These are phyloP conservation scores for Dendrothele bispora DNA, from an alignment of 768 basidiomycete species.

Conservation along the genomic window DNA sequence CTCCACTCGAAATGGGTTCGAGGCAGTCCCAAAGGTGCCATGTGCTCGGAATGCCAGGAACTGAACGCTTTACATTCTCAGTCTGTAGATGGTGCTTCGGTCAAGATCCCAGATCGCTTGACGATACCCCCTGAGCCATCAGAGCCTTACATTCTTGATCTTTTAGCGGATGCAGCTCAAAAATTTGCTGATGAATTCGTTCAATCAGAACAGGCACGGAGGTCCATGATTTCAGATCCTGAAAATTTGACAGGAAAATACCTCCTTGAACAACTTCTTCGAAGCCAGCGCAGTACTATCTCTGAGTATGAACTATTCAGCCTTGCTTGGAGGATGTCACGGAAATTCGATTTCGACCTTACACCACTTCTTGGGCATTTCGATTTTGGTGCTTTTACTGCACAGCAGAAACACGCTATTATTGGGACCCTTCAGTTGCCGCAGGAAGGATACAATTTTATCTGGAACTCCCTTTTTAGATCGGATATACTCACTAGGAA, in stretches of 20 bases:
- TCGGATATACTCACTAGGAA: slow-evolving; percentile 55
- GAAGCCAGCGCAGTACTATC: slow-evolving; percentile 49
- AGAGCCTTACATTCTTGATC: slow-evolving; percentile 50
- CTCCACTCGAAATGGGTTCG: slow-evolving; percentile 64
- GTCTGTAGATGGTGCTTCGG: slow-evolving; percentile 63
- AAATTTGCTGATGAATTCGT: slow-evolving; percentile 46
- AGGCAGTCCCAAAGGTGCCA: slow-evolving; percentile 52
- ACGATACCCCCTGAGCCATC: slow-evolving; percentile 46
- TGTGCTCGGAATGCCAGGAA: slow-evolving; percentile 67
- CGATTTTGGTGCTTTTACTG: slow-evolving; percentile 55
- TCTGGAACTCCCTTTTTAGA: slow-evolving; percentile 65
- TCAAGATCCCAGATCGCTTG: slow-evolving; percentile 59
- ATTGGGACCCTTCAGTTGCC: slow-evolving; percentile 39
- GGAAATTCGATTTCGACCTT: slow-evolving; percentile 44
- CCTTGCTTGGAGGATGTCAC: slow-evolving; percentile 45
- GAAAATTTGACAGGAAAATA: too few species aligned
- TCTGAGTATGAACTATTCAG: slow-evolving; percentile 65
- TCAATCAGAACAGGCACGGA: slow-evolving; percentile 20
- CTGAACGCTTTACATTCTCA: slow-evolving; percentile 71
- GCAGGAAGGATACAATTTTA: slow-evolving; percentile 40
- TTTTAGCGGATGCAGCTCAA: slow-evolving; percentile 46
- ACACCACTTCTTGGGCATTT: slow-evolving; percentile 48
- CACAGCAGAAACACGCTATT: slow-evolving; percentile 54
- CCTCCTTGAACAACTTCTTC: slow-evolving; percentile 45
- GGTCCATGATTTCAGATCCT: too few species aligned